Base-by-base conservation (phyloP, 495 filamentous ascomycete genomes). In the Hypoxylon fuscum region DNA sequence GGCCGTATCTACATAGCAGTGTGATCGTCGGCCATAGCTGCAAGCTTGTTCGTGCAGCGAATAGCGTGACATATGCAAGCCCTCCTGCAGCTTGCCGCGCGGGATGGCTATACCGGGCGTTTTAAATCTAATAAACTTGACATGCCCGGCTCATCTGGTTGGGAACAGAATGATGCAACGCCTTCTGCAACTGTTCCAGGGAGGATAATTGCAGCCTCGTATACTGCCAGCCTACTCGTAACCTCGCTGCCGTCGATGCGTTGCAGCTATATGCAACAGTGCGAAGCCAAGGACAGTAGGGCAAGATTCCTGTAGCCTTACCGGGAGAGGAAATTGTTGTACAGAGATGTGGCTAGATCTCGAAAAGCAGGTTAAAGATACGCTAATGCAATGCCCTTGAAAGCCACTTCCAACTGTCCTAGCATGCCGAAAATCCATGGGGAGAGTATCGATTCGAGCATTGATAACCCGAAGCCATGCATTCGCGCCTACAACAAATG, bases 21-120 rank as follows among this genome's bases (percentile, higher is more conserved):
- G 50, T 27, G 57, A 61, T 61, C 56, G 21, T 22, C 57, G 14
- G 46, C 15, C 45, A 40, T 42, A 3, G 18, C 34, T 55, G 31
- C 18, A 37, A 44, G 29, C 52, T 32, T 31, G 50, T 51, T 47
- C 21, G 18, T 25, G 31, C 25, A 35, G 7, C 52, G 34, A 32
- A 52, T 48, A 42, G 21, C 21, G 22, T 35, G 27, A 10, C 9
- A 27, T 35, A 57, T 66, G 63, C 52, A 61, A 17, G 29, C 15
- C 53, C 17, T 40, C n/a, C 52, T 66, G 63, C 52, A 61, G 22
- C 25, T 47, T 53, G 23, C 46, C 46, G 47, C 47, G n/a, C n/a
- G n/a, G 46, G 50, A 48, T 44, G 14, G 47, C 40, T 40, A 32
- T 43, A 53, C 62, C 55, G 46, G 38, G 15, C 34, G 21, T 66